Percentiles rank a stretch among this genome's conserved stretches.
These are phyloP conservation scores for Cymbopogon flexuosus DNA, from an alignment of 202 grass and related monocot species.

Conservation along the genomic window DNA sequence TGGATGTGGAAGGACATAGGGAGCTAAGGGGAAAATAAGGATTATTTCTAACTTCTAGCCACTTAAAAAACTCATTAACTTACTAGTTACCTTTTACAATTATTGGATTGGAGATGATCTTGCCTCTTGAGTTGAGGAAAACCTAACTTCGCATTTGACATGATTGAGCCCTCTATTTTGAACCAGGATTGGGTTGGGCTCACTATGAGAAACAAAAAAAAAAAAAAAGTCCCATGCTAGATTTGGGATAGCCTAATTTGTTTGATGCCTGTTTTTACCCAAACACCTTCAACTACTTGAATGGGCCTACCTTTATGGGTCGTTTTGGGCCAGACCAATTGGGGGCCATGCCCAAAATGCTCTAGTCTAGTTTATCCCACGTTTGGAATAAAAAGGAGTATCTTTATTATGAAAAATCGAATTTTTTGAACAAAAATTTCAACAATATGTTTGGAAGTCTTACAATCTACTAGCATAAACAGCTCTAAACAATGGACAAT, in stretches of 20 bases:
- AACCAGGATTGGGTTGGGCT: background rate
- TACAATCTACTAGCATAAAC: too few species aligned
- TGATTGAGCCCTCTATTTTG: background rate
- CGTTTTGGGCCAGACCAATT: background rate
- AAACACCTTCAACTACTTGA: background rate
- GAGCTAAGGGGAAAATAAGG: background rate
- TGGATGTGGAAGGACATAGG: background rate
- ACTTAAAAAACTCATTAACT: background rate
- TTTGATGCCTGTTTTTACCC: background rate
- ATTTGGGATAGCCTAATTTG: too few species aligned
- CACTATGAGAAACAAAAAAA: too few species aligned
- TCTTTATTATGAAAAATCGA: background rate
- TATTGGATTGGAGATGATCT: background rate
- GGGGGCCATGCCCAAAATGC: background rate
- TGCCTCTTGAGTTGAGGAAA: background rate
- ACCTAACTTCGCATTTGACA: background rate
- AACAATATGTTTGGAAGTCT: background rate
- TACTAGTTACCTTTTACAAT: background rate
- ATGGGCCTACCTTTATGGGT: background rate
- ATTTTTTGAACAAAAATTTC: background rate
- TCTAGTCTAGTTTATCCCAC: background rate
- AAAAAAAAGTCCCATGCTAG: too few species aligned
- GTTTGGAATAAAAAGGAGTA: background rate
- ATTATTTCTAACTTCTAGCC: background rate
- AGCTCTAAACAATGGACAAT: too few species aligned